Evolutionary conservation across 208 protist species (phyloP).

Genomic region (Trypanosoma platydactyli): DNA sequence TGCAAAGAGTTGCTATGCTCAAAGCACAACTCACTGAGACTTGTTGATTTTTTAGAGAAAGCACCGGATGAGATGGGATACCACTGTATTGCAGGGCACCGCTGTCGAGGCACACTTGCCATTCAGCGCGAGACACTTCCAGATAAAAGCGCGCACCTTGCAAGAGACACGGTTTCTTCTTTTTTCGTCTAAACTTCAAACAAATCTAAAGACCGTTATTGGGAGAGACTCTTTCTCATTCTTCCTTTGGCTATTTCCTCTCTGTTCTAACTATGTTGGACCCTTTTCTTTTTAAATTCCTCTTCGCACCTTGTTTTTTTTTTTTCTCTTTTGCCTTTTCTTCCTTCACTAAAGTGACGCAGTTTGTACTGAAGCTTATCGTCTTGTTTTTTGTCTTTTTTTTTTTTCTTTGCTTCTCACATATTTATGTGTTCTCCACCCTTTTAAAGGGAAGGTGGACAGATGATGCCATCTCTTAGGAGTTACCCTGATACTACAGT

Average conservation of each 20-base stretch:
- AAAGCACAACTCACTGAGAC: conserved; percentile 69
- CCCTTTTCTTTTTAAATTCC: too few species aligned
- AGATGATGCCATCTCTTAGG: too few species aligned
- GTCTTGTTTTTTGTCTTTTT: background rate
- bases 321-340: too few species aligned
- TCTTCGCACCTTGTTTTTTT: too few species aligned
- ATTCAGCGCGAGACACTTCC: conserved; percentile 14
- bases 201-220: too few species aligned
- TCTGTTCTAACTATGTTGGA: too few species aligned
- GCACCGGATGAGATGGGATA: conserved; percentile 60
- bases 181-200: conserved; percentile 59
- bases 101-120: conserved; percentile 49
- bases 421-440: too few species aligned
- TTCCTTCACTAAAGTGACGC: background rate
- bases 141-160: conserved; percentile 12
- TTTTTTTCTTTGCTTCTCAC: background rate
- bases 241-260: too few species aligned
- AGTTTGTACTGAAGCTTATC: background rate
- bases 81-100: conserved; percentile 65
- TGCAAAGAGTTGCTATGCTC: conserved; percentile 78
- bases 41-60: conserved; percentile 72
- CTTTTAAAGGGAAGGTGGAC: too few species aligned
- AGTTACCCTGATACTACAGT: too few species aligned
- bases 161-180: conserved; percentile 68
- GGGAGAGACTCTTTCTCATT: too few species aligned